Conservation (phyloP, 208 protist genomes). For the Trypanosoma boissoni region DNA sequence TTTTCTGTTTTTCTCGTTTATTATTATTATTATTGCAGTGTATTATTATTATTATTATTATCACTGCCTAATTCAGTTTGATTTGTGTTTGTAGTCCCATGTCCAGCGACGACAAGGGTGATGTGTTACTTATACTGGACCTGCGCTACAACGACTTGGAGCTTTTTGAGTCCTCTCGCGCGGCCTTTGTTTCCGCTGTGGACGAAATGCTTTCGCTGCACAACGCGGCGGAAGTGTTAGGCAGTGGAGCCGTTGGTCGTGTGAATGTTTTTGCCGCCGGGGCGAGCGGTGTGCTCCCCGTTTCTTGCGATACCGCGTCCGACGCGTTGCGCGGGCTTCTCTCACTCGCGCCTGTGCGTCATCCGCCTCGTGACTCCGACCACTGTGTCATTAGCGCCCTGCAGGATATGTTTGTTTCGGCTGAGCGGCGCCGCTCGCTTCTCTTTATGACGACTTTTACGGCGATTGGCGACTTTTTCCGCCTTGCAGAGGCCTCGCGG, state of each 20-base stretch:
- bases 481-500: conserved; percentile 9
- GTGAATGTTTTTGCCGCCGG: conserved; percentile 15
- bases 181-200: conserved; percentile 10
- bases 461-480: conserved; percentile 22
- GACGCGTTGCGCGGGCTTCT: not conserved
- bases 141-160: conserved; percentile 26
- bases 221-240: not conserved
- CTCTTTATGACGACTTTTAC: conserved; percentile 31
- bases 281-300: conserved; percentile 4
- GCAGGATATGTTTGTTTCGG: not conserved
- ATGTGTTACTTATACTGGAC: conserved; percentile 22
- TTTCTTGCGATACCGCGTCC: conserved; percentile 4
- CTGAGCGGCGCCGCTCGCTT: not conserved
- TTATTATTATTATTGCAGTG: too few species aligned
- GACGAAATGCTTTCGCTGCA: conserved; percentile 19
- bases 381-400: conserved; percentile 11
- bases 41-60: too few species aligned
- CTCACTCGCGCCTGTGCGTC: conserved; percentile 14
- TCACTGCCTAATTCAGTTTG: too few species aligned
- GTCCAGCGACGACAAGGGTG: not conserved
- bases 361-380: conserved; percentile 19
- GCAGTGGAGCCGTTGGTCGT: not conserved
- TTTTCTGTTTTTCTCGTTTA: too few species aligned
- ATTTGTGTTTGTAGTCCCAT: too few species aligned
- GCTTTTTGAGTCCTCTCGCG: conserved; percentile 17